Base-by-base conservation (phyloP, 1,139 yeast species). In the Hyphopichia pseudoburtonii region DNA sequence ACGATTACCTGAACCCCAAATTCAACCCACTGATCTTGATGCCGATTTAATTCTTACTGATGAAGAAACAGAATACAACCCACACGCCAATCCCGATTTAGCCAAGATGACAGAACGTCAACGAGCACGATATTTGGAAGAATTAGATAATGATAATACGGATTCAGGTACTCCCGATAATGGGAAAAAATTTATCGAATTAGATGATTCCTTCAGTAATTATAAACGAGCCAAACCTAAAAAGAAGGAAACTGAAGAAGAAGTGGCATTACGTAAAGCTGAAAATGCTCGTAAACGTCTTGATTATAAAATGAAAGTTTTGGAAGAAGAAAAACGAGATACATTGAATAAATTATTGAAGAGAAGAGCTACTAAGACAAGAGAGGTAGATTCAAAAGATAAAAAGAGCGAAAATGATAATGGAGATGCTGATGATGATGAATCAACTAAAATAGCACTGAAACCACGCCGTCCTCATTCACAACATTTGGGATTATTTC, bases 241-340 rank as follows among this genome's bases (percentile, higher is more conserved):
- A 56, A 64, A 70, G 47, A 78, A 76, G 52, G 73, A 86, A 39
- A 83, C 95, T 0, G 96, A 83, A 41, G 96, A 92, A 56, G 95
- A 90, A 60, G 74, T 81, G 28, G 87, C 87, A 27, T 62, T 88
- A 41, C 74, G 89, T 30, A 81, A 89, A 45, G 90, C 95, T 1
- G 98, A 92, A 55, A 82, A 80, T 52, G 92, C 97, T 0, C 76
- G 98, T 49, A 79, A 90, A 57, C 75, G 98, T 46, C 86, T 86
- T 57, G 92, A 92, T 54, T 76, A 89, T 52, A 83, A 85, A 47
- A 90, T 83, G 51, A 83, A 85, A 62, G 80, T 85, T 45, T 66
- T 87, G 28, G 97, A 89, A 54, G 97, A 88, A 58, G 98, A 92
- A 59, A 92, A 92, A 58, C 78, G 83, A 51, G 97, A 89, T 47